Evolutionary conservation across 768 basidiomycete genomes (phyloP).

Genomic region (Termitomyces sp.): DNA sequence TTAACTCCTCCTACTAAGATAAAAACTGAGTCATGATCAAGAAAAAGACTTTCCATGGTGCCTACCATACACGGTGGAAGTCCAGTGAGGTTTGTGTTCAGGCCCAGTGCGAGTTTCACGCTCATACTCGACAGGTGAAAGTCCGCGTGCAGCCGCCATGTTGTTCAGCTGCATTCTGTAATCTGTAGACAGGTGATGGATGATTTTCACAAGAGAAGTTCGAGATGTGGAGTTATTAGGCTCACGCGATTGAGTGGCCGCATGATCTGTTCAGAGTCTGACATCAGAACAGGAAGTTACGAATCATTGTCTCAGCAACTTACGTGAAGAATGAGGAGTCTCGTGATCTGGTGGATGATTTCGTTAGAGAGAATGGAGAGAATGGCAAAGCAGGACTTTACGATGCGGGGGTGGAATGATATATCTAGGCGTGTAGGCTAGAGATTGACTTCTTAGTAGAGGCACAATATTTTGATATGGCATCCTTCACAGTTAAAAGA

Average conservation of each 20-base stretch:
- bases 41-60: not conserved
- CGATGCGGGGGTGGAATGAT: not conserved
- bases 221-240: not conserved
- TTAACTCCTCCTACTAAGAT: not conserved
- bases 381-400: not conserved
- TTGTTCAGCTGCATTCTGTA: slow-evolving; percentile 7
- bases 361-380: not conserved
- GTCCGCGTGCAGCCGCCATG: not conserved
- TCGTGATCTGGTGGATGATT: not conserved
- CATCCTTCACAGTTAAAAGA: not conserved
- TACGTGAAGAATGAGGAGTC: not conserved
- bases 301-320: not conserved
- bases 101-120: not conserved
- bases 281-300: not conserved
- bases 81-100: slow-evolving; percentile 1
- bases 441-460: not conserved
- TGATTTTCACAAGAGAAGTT: not conserved
- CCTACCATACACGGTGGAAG: slow-evolving; percentile 5
- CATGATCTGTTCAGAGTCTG: not conserved
- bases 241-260: not conserved
- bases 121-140: not conserved
- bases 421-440: not conserved
- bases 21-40: not conserved
- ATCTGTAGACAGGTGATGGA: not conserved
- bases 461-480: not conserved